A percentile compares a stretch with the other conserved stretches of the same genome.
Conservation (phyloP, 2,329 filamentous ascomycete species). For the Xylariaceae sp. region DNA sequence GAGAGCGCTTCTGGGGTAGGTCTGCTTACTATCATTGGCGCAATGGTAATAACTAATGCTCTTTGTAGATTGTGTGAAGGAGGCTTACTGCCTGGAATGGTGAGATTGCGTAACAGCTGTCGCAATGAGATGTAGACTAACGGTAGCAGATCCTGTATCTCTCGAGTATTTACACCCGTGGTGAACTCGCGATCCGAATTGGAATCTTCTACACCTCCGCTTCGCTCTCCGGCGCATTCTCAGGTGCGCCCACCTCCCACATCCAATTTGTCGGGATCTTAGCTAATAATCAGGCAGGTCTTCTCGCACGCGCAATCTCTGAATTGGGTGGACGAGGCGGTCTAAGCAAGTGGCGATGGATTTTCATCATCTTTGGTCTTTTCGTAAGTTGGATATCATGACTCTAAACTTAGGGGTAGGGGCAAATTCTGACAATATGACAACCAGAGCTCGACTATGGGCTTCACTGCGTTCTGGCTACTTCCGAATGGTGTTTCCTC, state of each 20-base stretch:
- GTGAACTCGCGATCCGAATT: conserved; percentile 57
- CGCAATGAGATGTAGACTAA: neutral
- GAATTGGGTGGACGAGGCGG: conserved; percentile 52
- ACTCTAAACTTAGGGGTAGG: neutral
- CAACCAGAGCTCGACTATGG: conserved; percentile 48
- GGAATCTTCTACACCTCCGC: conserved; percentile 65
- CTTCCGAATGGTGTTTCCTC: conserved; percentile 53
- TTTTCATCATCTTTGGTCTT: conserved; percentile 56
- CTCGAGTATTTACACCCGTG: conserved; percentile 54
- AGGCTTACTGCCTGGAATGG: conserved; percentile 61
- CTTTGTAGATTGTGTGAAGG: conserved; percentile 51
- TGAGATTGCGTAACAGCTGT: conserved; percentile 25
- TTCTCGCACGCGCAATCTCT: conserved; percentile 56
- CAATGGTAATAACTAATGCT: conserved; percentile 1
- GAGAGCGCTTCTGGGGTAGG: conserved; percentile 50
- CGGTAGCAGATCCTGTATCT: conserved; percentile 53
- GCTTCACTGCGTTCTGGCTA: conserved; percentile 45
- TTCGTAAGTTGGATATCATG: conserved; percentile 34
- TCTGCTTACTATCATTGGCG: neutral
- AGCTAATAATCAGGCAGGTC: conserved; percentile 30
- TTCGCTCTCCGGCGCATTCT: conserved; percentile 60
- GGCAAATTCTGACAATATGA: conserved; percentile 3
- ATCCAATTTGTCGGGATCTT: neutral
- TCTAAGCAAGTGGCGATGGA: conserved; percentile 56
- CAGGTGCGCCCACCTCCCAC: conserved; percentile 35